Evolutionary conservation across 768 basidiomycete species (phyloP), one percentile per base, ranked within the genome.

Genomic region (Boletus tomentosulus): DNA sequence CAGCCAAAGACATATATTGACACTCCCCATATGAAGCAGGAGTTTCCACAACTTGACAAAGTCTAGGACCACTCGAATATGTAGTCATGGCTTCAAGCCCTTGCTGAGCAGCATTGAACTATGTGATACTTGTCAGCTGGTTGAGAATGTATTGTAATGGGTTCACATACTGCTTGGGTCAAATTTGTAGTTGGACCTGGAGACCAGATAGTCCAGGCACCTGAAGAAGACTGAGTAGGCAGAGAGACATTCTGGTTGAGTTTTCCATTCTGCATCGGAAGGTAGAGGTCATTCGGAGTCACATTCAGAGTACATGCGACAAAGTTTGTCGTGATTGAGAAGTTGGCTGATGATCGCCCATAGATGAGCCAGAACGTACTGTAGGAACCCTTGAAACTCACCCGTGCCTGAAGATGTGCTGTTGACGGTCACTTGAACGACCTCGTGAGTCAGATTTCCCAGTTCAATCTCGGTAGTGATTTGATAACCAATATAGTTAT

Each of bases 131-230:
- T 10, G 7, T n/a, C 7, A 12, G 31, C 11, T 27, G 27, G 27
- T 33, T 33, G 31, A 33, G 31, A 33, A 33, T 12, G 34, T 35
- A 6, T 13, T 11, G 5, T 15, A 35, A 35, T 1, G 13, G 31
- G 34, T 10, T 38, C 38, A 39, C 48, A 28, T 28, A 31, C 48
- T 5, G 6, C 48, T 31, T 31, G 27, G 19, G 27, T 49, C n/a
- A 49, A 41, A 30, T 49, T 37, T 42, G 52, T 49, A 2, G 10
- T 50, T 19, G 15, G 10, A 30, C 41, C 42, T 39, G 53, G 46
- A 45, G 47, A 49, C 56, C 56, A 59, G 19, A 54, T 28, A 13
- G 35, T 22, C 56, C 56, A 58, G 8, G 50, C 1, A 31, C 34
- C 13, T 19, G 16, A n/a, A 5, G 31, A 4, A 15, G 15, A 10